A percentile compares a stretch with the other conserved stretches of the same genome.
Evolutionary conservation across 2,329 filamentous ascomycete genomes (phyloP).

Genomic region (Intubia oerlemansii): DNA sequence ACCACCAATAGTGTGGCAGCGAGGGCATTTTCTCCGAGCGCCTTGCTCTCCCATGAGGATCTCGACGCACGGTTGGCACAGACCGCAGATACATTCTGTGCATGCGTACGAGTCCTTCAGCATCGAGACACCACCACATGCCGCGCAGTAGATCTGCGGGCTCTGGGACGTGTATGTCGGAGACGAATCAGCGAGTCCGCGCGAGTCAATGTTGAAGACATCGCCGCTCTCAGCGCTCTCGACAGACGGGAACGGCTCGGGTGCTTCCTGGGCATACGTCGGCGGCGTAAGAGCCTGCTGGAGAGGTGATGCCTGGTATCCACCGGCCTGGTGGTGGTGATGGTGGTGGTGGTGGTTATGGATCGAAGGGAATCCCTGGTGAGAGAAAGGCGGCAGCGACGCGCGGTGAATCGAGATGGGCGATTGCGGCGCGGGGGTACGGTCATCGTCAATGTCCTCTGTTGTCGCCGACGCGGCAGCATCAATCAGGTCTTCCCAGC

Average conservation of each 20-base stretch:
- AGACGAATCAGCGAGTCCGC: constrained; percentile 48
- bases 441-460: constrained; percentile 75
- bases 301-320: constrained; percentile 74
- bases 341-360: not conserved
- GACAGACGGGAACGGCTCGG: constrained; percentile 75
- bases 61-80: constrained; percentile 76
- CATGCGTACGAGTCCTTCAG: constrained; percentile 79
- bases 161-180: constrained; percentile 50
- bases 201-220: constrained; percentile 47
- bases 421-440: constrained; percentile 56
- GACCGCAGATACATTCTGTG: constrained; percentile 85
- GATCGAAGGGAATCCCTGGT: constrained; percentile 19
- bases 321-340: constrained; percentile 14
- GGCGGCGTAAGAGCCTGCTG: constrained; percentile 83
- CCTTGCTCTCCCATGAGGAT: constrained; percentile 57
- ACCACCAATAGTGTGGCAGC: constrained; percentile 58
- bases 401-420: constrained; percentile 40
- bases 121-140: constrained; percentile 56
- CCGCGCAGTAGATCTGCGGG: constrained; percentile 83
- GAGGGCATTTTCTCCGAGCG: constrained; percentile 54
- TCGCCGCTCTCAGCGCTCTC: constrained; percentile 57
- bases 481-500: constrained; percentile 93
- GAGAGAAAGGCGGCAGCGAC: constrained; percentile 37
- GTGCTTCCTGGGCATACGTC: constrained; percentile 39
- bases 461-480: constrained; percentile 81